Base-by-base conservation (phyloP, 768 basidiomycete genomes). In the Kwoniella sp. region DNA sequence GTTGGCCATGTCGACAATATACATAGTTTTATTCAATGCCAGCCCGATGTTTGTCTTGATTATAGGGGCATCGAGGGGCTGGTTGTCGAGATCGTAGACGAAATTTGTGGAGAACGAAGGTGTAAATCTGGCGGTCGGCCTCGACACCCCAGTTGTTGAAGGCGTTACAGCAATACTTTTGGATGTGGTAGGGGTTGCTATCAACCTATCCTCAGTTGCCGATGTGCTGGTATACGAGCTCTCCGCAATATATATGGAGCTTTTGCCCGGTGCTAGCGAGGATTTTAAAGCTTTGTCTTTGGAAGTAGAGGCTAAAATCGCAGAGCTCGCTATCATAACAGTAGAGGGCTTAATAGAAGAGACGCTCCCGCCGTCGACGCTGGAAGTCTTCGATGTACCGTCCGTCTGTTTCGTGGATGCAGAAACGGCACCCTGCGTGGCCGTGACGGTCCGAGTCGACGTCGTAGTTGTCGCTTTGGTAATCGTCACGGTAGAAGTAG, bases 1-100 rank as follows among this genome's bases (percentile, higher is more conserved):
- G 6, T 50, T 26, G 29, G 47, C 55, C 63, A 57, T 58, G 40
- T 64, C 63, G 5, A 64, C 63, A 27, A 58, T 37, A 29, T 58
- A 58, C 27, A 58, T 46, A 0, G 33, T 33, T 24, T 54, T 49
- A 29, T 58, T 64, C 29, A 64, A 15, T 2, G 40, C 17, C 21
- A 64, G 37, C 4, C 50, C 50, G 17, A 49, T 29, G 2, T 30
- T 25, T 30, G 63, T 64, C 17, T 22, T 29, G 50, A 64, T 53
- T 50, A 57, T 25, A 0, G 63, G 63, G 1, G 56, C 55, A 22
- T 19, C 55, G 33, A 64, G 58, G 4, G 63, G 63, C 36, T 64
- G 63, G 44, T 58, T 64, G 44, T 64, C 63, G 4, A 64, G 40
- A 36, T 64, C 63, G 22, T 55, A 57, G 19, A 63, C 44, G 48